Base-by-base conservation (phyloP, 2,329 filamentous ascomycete genomes). In the Aspergillus candidus region DNA sequence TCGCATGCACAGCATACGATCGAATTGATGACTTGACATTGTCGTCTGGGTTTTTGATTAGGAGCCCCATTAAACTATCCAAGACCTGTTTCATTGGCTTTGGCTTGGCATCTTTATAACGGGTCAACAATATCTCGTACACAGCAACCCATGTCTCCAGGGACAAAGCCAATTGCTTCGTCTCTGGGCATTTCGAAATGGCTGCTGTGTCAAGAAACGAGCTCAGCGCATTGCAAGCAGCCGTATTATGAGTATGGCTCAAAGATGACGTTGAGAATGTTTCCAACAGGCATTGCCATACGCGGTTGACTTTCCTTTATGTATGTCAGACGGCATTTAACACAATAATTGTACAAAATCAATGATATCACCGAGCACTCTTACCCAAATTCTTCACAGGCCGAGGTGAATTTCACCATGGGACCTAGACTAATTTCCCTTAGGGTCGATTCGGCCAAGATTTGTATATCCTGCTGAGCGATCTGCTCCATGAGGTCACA, bases 1-100 rank as follows among this genome's bases (percentile, higher is more conserved):
- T 54, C 4, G 55, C 54, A 31, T 59, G 48, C 4, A 57, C 44
- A 12, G 68, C 43, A 6, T 52, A 50, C 6, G 41, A 41, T 27
- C 56, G 50, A 15, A 68, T 58, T 2, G 43, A 46, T 6, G 17
- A 4, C 29, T 38, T 47, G 13, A 50, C 46, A 11, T 55, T 29
- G 15, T 59, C 57, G 27, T 57, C 34, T 10, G 56, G 53, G 35
- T 57, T 54, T 22, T 60, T 63, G 11, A 48, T 57, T 37, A 68
- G 45, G 10, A 67, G 61, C 14, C 54, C 62, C 32, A 58, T 57
- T 43, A 73, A 44, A n/a, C 67, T 66, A 40, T 61, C 56, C 38
- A 74, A 47, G 2, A 74, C 59, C 46, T 72, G 68, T 50, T 68
- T 69, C 55, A 73, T 62, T 15, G 70, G 65, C 53, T 71, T 73